Conservation (phyloP, 176 grass and related monocot genomes). For the Melocanna baccifera region DNA sequence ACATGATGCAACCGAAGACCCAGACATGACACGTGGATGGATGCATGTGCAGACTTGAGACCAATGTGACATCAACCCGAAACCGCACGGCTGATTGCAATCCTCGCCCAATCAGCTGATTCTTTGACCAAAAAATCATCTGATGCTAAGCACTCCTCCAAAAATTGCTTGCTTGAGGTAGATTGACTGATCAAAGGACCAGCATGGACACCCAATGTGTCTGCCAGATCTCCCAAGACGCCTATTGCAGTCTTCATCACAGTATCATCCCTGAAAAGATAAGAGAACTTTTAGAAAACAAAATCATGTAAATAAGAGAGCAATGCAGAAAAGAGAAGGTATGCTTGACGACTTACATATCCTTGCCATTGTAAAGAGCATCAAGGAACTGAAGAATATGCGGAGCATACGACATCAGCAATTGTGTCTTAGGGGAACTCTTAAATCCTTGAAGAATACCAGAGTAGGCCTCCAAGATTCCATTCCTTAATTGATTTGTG, state of each 20-base stretch:
- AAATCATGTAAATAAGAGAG: neutral
- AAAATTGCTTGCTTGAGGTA: slow-evolving; percentile 61
- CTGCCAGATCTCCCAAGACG: slow-evolving; percentile 76
- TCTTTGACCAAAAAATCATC: slow-evolving; percentile 76
- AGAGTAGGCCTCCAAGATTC: slow-evolving; percentile 91
- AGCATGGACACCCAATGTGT: slow-evolving; percentile 73
- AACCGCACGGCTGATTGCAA: slow-evolving; percentile 70
- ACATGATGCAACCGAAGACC: slow-evolving; percentile 65
- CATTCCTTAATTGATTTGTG: slow-evolving; percentile 74
- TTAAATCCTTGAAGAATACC: slow-evolving; percentile 95
- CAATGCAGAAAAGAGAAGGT: slow-evolving; percentile 5
- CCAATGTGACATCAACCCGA: slow-evolving; percentile 51
- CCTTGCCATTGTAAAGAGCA: slow-evolving; percentile 65
- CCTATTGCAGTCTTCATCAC: slow-evolving; percentile 92
- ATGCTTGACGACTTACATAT: slow-evolving; percentile 56
- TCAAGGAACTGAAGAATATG: slow-evolving; percentile 78
- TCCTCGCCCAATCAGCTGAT: slow-evolving; percentile 81
- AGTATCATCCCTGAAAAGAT: slow-evolving; percentile 66
- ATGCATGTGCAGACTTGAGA: slow-evolving; percentile 59
- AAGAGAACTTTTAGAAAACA: neutral
- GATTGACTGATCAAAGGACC: slow-evolving; percentile 68
- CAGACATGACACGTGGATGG: slow-evolving; percentile 46
- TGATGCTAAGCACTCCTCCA: slow-evolving; percentile 77
- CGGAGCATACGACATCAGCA: slow-evolving; percentile 64
- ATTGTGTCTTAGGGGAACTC: slow-evolving; percentile 65